Base-by-base conservation (phyloP, 768 basidiomycete species). In the Rhizopogon roseolus region DNA sequence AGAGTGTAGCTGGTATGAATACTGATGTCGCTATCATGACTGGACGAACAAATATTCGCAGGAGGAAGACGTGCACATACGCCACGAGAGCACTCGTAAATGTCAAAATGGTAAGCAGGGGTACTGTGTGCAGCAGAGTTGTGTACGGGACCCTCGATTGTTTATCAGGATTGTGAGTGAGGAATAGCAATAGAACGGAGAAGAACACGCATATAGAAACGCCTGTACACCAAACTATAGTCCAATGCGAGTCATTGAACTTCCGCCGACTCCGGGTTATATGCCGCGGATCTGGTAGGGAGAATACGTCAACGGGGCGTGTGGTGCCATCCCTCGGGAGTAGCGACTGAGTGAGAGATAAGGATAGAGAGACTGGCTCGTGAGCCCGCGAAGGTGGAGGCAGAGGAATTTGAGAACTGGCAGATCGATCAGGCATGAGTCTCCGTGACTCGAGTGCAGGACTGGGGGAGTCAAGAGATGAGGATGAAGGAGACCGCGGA, bases 11-110 rank as follows among this genome's bases (percentile, higher is more conserved):
- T 39, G 91, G 90, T 45, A 90, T 82, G 62, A 88, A 87, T 27
- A 93, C 74, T 16, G 85, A 84, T 0, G 89, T 91, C 22, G 78
- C 79, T 37, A 92, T 70, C 75, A 96, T 84, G 48, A 92, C 88
- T 16, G 93, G 93, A 53, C 85, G 82, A 54, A 91, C 88, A 60
- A 93, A 93, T 55, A 90, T 76, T 54, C 85, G 82, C 48, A 96
- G 71, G 40, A 95, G 76, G 57, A 84, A 78, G 41, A 92, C 82
- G 65, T 91, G 88, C 41, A 75, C 69, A 64, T 93, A 93, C 7
- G 90, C 86, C 42, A 81, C 79, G 19, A 75, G 67, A 10, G 90
- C 88, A 62, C 87, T 88, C 55, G 83, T 64, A 56, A 88, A 74
- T 4, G 86, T 88, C 53, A 91, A 71, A 59, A 89, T 81, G 28